These are phyloP conservation scores for Angomonas deanei DNA, from an alignment of 208 protist species.

Conservation along the genomic window DNA sequence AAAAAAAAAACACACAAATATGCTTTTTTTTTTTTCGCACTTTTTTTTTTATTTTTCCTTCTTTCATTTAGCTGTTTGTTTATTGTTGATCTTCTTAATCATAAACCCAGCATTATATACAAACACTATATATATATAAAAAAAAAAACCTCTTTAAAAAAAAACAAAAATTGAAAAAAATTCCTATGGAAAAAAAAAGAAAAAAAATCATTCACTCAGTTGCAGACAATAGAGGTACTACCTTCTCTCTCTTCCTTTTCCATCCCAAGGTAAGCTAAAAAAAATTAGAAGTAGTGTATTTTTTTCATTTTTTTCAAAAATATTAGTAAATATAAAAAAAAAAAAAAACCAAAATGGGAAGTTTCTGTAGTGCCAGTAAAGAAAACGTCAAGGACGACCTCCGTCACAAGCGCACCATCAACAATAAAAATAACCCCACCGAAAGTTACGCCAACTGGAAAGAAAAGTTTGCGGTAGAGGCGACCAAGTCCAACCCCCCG, in stretches of 20 bases:
- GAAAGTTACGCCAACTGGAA: slow-evolving; percentile 29
- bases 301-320: too few species aligned
- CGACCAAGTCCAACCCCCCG: slow-evolving; percentile 36
- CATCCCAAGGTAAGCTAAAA: neutral
- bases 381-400: neutral
- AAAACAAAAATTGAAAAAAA: slow-evolving; percentile 1
- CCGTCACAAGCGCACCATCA: slow-evolving; percentile 12
- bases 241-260: slow-evolving; percentile 3
- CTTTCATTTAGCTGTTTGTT: neutral
- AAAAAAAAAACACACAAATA: neutral
- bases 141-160: neutral
- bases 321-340: too few species aligned
- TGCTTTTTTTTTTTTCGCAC: slow-evolving; percentile 3
- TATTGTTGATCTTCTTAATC: too few species aligned
- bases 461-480: slow-evolving; percentile 32
- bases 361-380: neutral
- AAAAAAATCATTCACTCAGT: neutral
- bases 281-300: slow-evolving; percentile 1
- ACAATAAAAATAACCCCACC: slow-evolving; percentile 40
- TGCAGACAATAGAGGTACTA: neutral
- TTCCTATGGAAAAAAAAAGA: neutral
- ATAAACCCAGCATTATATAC: neutral
- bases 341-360: neutral
- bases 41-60: slow-evolving; percentile 4
- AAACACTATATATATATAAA: neutral